Percentiles rank a stretch among this genome's conserved stretches.
These are phyloP conservation scores for Talaromyces atroroseus DNA, from an alignment of 2,329 filamentous ascomycete genomes.

Conservation along the genomic window DNA sequence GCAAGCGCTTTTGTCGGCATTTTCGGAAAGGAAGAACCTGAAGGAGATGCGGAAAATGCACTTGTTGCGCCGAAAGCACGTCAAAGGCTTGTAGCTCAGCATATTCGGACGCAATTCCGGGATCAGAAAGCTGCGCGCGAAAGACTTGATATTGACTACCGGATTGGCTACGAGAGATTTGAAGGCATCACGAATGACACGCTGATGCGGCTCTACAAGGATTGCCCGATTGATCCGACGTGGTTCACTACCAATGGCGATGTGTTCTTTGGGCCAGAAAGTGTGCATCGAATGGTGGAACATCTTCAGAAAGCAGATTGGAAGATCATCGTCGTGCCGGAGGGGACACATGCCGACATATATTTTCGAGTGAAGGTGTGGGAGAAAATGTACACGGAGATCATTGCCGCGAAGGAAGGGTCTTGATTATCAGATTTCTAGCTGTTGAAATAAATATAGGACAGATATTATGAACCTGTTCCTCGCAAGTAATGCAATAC, in stretches of 20 bases:
- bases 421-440: not conserved
- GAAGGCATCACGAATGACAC: not conserved
- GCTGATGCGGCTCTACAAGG: not conserved
- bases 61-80: not conserved
- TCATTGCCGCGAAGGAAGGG: not conserved
- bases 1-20: not conserved
- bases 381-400: conserved; percentile 2
- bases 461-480: too few species aligned
- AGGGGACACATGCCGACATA: not conserved
- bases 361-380: not conserved
- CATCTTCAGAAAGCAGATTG: not conserved
- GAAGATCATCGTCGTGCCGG: not conserved
- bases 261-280: not conserved
- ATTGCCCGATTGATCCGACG: not conserved
- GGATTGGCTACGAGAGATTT: not conserved
- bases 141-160: not conserved
- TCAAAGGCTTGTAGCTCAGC: not conserved
- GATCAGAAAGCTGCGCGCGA: not conserved
- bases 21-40: not conserved
- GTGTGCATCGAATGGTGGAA: not conserved
- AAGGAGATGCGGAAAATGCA: not conserved
- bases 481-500: too few species aligned
- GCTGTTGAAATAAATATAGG: too few species aligned
- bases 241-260: conserved; percentile 1
- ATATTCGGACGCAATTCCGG: not conserved